Conservation (phyloP, 2,329 filamentous ascomycete genomes). For the Westerdykella aurantiaca region DNA sequence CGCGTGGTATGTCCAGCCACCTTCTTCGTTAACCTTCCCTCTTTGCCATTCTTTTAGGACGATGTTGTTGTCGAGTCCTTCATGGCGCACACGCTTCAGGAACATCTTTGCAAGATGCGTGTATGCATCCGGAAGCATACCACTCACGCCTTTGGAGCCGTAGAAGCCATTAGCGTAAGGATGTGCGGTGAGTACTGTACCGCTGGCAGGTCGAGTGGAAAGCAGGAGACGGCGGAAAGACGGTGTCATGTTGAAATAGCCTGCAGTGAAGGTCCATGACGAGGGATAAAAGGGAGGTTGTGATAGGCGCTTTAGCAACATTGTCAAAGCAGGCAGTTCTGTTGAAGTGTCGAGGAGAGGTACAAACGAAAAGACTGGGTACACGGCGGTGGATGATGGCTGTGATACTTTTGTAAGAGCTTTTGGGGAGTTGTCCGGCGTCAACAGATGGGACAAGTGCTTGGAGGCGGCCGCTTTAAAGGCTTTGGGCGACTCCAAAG, state of each 20-base stretch:
- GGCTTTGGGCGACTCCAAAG: slow-evolving; percentile 60
- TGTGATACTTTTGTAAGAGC: background rate
- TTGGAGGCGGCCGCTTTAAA: slow-evolving; percentile 67
- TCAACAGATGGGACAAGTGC: slow-evolving; percentile 61
- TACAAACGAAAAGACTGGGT: slow-evolving; percentile 82
- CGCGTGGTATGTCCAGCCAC: slow-evolving; percentile 95
- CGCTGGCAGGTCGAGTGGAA: slow-evolving; percentile 60
- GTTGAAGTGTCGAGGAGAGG: slow-evolving; percentile 83
- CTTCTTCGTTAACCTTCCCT: slow-evolving; percentile 73
- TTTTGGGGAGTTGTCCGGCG: slow-evolving; percentile 40
- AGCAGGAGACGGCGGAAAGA: slow-evolving; percentile 76
- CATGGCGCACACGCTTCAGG: slow-evolving; percentile 55
- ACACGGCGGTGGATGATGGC: slow-evolving; percentile 50
- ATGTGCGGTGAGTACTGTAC: slow-evolving; percentile 85
- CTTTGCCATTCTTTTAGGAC: slow-evolving; percentile 80
- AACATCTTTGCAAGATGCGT: slow-evolving; percentile 82
- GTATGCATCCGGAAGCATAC: slow-evolving; percentile 86
- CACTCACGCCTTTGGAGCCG: slow-evolving; percentile 77
- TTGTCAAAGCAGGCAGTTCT: slow-evolving; percentile 75
- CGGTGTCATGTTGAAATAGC: slow-evolving; percentile 96
- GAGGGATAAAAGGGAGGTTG: slow-evolving; percentile 59
- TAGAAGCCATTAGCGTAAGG: slow-evolving; percentile 96
- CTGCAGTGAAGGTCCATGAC: slow-evolving; percentile 93
- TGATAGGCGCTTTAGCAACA: slow-evolving; percentile 67
- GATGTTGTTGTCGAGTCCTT: slow-evolving; percentile 54